phyloP scores from a whole-genome alignment of 2,329 filamentous ascomycete species.

The Pezicula neosporulosa region DNA sequence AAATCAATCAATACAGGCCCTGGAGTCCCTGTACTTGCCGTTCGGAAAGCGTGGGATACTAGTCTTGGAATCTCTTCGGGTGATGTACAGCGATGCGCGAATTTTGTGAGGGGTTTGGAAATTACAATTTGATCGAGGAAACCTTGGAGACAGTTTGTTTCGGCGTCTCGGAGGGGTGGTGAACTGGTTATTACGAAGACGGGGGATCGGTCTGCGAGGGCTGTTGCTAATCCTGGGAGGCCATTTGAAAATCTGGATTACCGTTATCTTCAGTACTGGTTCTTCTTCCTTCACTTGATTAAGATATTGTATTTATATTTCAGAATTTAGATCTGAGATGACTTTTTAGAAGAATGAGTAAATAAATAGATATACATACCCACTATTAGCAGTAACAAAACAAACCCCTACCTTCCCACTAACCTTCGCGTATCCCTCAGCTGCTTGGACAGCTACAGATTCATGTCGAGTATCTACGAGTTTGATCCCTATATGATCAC shows the following conservation, averaged over 20 bases:
- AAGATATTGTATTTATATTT: too few species aligned
- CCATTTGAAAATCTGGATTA: too few species aligned
- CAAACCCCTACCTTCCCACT: slow-evolving; percentile 39
- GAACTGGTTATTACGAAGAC: slow-evolving; percentile 42
- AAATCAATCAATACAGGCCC: slow-evolving; percentile 36
- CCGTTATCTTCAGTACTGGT: too few species aligned
- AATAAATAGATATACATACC: slow-evolving; percentile 40
- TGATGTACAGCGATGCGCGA: slow-evolving; percentile 39
- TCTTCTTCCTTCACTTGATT: too few species aligned
- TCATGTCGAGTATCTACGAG: slow-evolving; percentile 32
- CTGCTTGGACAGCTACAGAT: slow-evolving; percentile 43
- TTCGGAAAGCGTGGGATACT: slow-evolving; percentile 37
- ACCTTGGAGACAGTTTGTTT: slow-evolving; percentile 43
- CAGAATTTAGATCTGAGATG: slow-evolving; percentile 30
- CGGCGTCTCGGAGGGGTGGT: slow-evolving; percentile 39
- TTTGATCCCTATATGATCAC: too few species aligned
- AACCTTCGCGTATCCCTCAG: slow-evolving; percentile 41
- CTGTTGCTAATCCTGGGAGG: too few species aligned
- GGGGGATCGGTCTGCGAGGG: slow-evolving; percentile 15
- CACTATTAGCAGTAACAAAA: slow-evolving; percentile 45
- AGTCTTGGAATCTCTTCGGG: slow-evolving; percentile 41
- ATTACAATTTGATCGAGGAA: slow-evolving; percentile 43
- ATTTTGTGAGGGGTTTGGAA: slow-evolving; percentile 40
- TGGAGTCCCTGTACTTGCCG: slow-evolving; percentile 35
- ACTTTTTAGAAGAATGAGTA: too few species aligned